Conservation (phyloP, 2,329 filamentous ascomycete genomes). For the Fusarium succisae region DNA sequence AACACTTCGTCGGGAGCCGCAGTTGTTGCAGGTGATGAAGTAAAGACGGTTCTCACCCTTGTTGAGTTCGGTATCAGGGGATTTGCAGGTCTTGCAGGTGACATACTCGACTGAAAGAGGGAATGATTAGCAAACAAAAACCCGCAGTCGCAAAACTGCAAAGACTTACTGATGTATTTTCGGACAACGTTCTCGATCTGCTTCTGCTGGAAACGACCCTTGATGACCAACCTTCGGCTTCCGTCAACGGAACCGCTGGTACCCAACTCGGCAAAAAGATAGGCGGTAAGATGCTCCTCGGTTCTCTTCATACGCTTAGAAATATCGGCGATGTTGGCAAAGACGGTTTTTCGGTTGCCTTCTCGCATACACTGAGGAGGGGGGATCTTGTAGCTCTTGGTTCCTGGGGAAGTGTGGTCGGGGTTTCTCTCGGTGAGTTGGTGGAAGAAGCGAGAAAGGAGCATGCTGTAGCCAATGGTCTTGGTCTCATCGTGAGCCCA, state of each 20-base stretch:
- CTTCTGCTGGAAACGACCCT: conserved; percentile 99
- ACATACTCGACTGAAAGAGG: conserved; percentile 82
- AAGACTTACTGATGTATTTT: conserved; percentile 85
- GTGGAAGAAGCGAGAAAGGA: conserved; percentile 93
- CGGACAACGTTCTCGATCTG: conserved; percentile 97
- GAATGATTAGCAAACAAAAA: conserved; percentile 42
- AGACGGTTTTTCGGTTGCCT: conserved; percentile 99
- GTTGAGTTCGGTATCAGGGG: conserved; percentile 93
- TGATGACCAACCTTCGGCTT: conserved; percentile 92
- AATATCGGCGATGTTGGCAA: conserved; percentile 98
- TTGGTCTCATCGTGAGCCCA: conserved; percentile 85
- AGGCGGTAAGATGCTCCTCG: conserved; percentile 96
- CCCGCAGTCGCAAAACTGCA: neutral
- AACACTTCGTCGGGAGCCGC: conserved; percentile 84
- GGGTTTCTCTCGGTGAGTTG: conserved; percentile 96
- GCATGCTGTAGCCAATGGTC: conserved; percentile 82
- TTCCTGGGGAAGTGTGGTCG: conserved; percentile 87
- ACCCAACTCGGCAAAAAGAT: conserved; percentile 97
- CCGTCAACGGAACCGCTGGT: conserved; percentile 96
- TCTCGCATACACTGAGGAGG: conserved; percentile 98
- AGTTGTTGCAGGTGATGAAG: conserved; percentile 95
- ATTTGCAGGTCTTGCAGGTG: conserved; percentile 98
- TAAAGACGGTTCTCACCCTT: conserved; percentile 99
- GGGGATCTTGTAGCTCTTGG: conserved; percentile 98
- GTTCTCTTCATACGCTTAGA: conserved; percentile 99